Base-by-base conservation (phyloP, 1,284 basidiomycete genomes). In the Acaromyces ingoldii region DNA sequence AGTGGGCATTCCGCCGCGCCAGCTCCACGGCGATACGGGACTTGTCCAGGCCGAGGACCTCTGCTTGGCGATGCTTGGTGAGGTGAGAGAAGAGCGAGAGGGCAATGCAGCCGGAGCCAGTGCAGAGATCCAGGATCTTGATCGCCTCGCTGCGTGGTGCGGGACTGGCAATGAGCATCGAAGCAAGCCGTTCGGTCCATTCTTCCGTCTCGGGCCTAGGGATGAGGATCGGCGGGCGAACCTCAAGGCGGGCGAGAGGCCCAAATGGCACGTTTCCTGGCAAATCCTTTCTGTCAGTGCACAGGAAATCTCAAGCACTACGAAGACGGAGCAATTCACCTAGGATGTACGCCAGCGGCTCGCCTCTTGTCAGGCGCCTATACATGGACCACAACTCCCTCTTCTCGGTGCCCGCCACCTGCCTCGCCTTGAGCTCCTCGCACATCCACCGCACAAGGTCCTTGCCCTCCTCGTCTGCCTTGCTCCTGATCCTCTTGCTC, bases 131-230 rank as follows among this genome's bases (percentile, higher is more conserved):
- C 5, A 53, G 37, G 2, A 53, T n/a, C 39, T 37, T 41, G n/a
- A 48, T 15, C 4, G 30, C n/a, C 29, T 52, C 25, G n/a, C n/a
- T n/a, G n/a, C n/a, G n/a, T n/a, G n/a, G n/a, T n/a, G n/a, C n/a
- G n/a, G n/a, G n/a, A n/a, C n/a, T n/a, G n/a, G n/a, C n/a, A 15
- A 9, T 40, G 46, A 52, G 11, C 4, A 24, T 9, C 2, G 9
- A 6, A 3, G 31, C 25, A 2, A 47, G 26, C 6, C 41, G 25
- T 4, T 29, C 28, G 4, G 29, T 22, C 31, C 49, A 49, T 17
- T 44, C 45, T 37, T 55, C 53, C 11, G 53, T 55, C 38, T 55
- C 53, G 6, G 48, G 49, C 31, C 53, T 24, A 2, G 53, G 53
- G 22, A 55, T 55, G 24, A 55, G 33, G 7, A 40, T 51, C 10